Conservation (phyloP, 306 rosid species). For the Dryas octopetala region DNA sequence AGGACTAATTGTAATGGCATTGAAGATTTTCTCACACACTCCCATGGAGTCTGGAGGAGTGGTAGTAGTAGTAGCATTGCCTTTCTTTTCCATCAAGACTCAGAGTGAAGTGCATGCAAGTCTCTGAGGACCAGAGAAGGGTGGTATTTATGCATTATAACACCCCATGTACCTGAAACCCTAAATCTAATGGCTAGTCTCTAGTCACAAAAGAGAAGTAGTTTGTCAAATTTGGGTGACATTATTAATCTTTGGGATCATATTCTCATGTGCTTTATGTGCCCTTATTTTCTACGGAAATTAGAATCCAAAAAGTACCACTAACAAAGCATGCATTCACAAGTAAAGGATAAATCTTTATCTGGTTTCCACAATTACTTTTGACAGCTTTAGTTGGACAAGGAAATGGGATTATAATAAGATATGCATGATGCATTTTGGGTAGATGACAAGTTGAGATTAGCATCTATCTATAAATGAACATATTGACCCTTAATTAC, state of each 20-base stretch:
- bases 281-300: slow-evolving; percentile 25
- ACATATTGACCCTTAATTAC: too few species aligned
- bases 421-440: too few species aligned
- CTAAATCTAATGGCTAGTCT: not conserved
- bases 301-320: not conserved
- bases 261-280: slow-evolving; percentile 39
- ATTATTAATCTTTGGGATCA: slow-evolving; percentile 40
- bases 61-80: not conserved
- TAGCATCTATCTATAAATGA: too few species aligned
- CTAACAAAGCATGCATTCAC: not conserved
- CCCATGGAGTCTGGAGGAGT: slow-evolving; percentile 26
- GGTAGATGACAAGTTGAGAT: too few species aligned
- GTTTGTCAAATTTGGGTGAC: not conserved
- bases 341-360: not conserved
- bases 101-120: slow-evolving; percentile 12
- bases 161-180: not conserved
- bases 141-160: slow-evolving; percentile 3
- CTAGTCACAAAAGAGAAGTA: not conserved
- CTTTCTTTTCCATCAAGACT: slow-evolving; percentile 40
- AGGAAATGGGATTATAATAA: not conserved
- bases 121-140: not conserved
- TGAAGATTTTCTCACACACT: slow-evolving; percentile 48
- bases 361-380: slow-evolving; percentile 10
- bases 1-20: slow-evolving; percentile 31
- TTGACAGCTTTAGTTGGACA: not conserved